These are phyloP conservation scores for Podochytrium sp. DNA, from an alignment of 192 early-diverging fungal genomes.

Conservation along the genomic window DNA sequence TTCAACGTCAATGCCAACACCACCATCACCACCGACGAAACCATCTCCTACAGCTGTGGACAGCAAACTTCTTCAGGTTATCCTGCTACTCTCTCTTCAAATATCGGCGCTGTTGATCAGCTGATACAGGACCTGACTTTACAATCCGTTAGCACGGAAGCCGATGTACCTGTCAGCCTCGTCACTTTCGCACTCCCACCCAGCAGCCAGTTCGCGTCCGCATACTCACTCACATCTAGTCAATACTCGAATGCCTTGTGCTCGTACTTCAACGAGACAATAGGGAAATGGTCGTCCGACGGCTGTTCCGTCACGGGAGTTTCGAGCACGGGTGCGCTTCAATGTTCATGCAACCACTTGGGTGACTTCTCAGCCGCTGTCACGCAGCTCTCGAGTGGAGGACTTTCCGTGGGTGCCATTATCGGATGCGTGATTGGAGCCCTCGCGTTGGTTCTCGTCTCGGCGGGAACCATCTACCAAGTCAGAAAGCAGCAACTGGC, in stretches of 20 bases:
- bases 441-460: slow-evolving; percentile 16
- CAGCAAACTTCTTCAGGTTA: neutral
- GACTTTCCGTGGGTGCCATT: slow-evolving; percentile 23
- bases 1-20: slow-evolving; percentile 6
- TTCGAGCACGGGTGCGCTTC: neutral
- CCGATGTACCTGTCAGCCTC: neutral
- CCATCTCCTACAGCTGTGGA: slow-evolving; percentile 26
- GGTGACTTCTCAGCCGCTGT: slow-evolving; percentile 6
- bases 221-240: slow-evolving; percentile 2
- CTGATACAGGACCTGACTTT: slow-evolving; percentile 1
- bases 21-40: neutral
- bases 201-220: neutral
- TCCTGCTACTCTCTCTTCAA: neutral
- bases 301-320: slow-evolving; percentile 2
- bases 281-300: neutral
- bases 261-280: slow-evolving; percentile 13
- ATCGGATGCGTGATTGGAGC: slow-evolving; percentile 28
- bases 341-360: slow-evolving; percentile 28
- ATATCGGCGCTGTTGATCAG: neutral
- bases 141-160: neutral
- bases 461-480: slow-evolving; percentile 21
- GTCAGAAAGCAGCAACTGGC: slow-evolving; percentile 9
- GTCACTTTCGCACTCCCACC: slow-evolving; percentile 20
- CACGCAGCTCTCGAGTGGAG: neutral
- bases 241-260: slow-evolving; percentile 7